These are phyloP conservation scores for Malus asiatica DNA, from an alignment of 306 rosid species.

Conservation along the genomic window DNA sequence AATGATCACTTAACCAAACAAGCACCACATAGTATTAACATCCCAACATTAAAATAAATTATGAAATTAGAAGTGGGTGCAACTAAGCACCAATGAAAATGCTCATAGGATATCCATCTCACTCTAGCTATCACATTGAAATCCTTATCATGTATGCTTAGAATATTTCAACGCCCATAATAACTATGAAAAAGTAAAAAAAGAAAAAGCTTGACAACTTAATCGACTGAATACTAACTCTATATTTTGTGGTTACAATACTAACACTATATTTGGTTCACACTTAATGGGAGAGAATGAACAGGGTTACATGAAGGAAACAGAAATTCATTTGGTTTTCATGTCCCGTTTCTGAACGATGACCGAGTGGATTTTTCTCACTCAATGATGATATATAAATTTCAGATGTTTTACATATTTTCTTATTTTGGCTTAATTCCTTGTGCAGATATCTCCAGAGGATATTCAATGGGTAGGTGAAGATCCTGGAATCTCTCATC, in stretches of 20 bases:
- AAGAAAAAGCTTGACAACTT: neutral
- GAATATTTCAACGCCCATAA: neutral
- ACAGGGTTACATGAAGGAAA: neutral
- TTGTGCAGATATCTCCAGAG: slow-evolving; percentile 67
- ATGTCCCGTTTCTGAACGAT: neutral
- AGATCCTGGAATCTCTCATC: slow-evolving; percentile 71
- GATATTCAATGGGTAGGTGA: slow-evolving; percentile 93
- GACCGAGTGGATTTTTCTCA: neutral
- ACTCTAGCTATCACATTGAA: neutral
- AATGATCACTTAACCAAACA: neutral
- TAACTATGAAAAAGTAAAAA: neutral
- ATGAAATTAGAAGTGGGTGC: neutral
- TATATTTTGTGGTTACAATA: neutral
- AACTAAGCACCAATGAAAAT: neutral
- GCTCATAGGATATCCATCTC: neutral
- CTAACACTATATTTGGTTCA: neutral
- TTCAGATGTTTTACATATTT: slow-evolving; percentile 9
- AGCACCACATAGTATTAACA: neutral
- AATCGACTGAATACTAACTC: neutral
- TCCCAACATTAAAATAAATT: neutral
- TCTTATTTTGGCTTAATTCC: slow-evolving; percentile 19
- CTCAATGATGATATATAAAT: neutral
- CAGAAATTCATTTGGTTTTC: neutral
- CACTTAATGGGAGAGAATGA: neutral
- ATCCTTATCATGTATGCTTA: neutral